Base-by-base conservation (phyloP, 345 rosid species). In the Citrus cavaleriei region DNA sequence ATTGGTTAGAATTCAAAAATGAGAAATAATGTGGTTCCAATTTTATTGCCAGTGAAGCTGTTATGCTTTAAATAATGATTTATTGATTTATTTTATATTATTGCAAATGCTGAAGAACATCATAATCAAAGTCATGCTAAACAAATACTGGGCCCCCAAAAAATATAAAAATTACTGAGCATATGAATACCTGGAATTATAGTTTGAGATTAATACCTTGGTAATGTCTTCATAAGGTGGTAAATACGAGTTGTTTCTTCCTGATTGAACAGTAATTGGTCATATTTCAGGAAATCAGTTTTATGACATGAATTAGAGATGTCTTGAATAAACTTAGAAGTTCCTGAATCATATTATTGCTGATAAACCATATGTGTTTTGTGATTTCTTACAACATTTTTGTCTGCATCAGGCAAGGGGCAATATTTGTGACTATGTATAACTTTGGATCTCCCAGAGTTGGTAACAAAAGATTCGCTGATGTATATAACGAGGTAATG, bases 401-500 rank as follows among this genome's bases (percentile, higher is more conserved):
- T 76, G 2, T 37, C 46, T 80, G 63, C 70, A 54, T 82, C 80
- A 95, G 98, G 90, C 79, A 35, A 61, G 96, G 92, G 65, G 90
- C 87, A 65, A 87, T 93, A 84, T 86, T 84, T 37, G 88, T 93
- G 80, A 92, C 97, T 16, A 93, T 93, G 99, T 95, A 93, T 83
- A 95, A 93, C 84, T 95, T 95, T 64, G 99, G 99, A 70, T 95
- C 99, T 80, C 98, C 99, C 61, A 92, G 97, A 87, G 98, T 95
- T 83, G 98, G 99, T 78, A 93, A 95, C 87, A 92, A 83, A 89
- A 89, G 85, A 76, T 92, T 95, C 76, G 95, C 97, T 51, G 98
- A 92, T 70, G 85, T 87, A 42, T 95, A 95, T 80, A 95, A 95
- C 61, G 85, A 92, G 99, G 98, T 95, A 83, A 80, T 46, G 55